Evolutionary conservation across 305 asterid species (phyloP), one percentile per base, ranked within the genome.

Genomic region (Euphrasia arctica): DNA sequence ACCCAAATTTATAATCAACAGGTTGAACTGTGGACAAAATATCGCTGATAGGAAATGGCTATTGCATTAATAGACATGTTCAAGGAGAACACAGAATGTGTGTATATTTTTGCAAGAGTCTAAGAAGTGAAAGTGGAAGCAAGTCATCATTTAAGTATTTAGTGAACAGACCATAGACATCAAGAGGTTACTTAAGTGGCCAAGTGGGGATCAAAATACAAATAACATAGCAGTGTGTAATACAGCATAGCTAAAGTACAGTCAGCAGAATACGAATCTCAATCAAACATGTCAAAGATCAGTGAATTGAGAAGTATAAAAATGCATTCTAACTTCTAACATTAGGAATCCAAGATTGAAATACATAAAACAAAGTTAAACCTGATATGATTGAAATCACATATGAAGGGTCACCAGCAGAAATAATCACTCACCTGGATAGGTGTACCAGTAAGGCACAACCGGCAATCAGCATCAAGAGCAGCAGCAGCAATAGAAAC

Each of bases 401-500:
- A 50, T 50, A 57, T 22, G 72, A n/a, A 57, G 47, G 54, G 63
- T 61, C 48, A 52, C 58, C 49, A 54, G 55, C 36, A 60, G 63
- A 28, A 68, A 28, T 67, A 64, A 51, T 57, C 70, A 63, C 54
- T 70, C 66, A 92, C 98, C 96, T 93, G 99, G 69, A 93, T 88
- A 70, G 99, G 99, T 32, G 99, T 93, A 63, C 99, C 99, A 64
- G 99, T 93, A 62, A 93, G 97, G 81, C 99, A 93, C 99, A 96
- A 93, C 65, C 99, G 82, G 72, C 89, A 75, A 75, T 88, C 95
- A 65, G 99, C 97, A 77, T 76, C 75, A 70, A 93, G 87, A 60
- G 92, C 89, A 72, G 92, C 81, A 34, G 92, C 97, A 67, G 99
- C 99, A 73, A 80, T 69, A 70, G 99, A 93, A 70, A 86, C 68